Conservation (phyloP, 2,329 filamentous ascomycete species). For the Pseudogymnoascus sp. region DNA sequence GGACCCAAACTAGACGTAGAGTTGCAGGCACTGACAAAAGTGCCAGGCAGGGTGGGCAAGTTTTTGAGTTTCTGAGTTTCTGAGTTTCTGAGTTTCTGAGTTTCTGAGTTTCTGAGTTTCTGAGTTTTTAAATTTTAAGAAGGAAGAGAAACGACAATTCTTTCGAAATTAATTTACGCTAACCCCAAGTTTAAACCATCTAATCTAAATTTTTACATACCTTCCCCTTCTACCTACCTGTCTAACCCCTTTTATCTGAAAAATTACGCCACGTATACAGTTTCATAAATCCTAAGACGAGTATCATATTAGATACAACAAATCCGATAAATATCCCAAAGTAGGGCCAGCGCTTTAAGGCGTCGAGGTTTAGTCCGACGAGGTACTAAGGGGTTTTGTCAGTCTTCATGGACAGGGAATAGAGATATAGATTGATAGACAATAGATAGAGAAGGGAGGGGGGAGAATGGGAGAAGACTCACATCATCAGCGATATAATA, state of each 20-base stretch:
- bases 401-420: background rate
- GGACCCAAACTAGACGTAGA: too few species aligned
- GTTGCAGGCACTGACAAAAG: too few species aligned
- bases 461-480: background rate
- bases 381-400: conserved; percentile 48
- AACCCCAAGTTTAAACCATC: background rate
- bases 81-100: too few species aligned
- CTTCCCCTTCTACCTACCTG: background rate
- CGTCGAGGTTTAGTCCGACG: conserved; percentile 36
- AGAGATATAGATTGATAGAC: background rate
- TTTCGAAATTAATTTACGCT: too few species aligned
- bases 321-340: background rate
- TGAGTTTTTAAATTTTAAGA: too few species aligned
- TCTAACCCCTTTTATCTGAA: background rate
- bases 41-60: too few species aligned
- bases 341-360: background rate
- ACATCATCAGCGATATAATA: conserved; percentile 31
- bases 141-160: too few species aligned
- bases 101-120: too few species aligned
- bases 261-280: background rate
- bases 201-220: background rate
- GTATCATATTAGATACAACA: background rate
- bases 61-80: too few species aligned
- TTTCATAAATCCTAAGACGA: background rate
- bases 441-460: background rate